Percentiles rank a stretch among this genome's conserved stretches.
Evolutionary conservation across 2,329 filamentous ascomycete species (phyloP).

Genomic region (Epichloe festucae): DNA sequence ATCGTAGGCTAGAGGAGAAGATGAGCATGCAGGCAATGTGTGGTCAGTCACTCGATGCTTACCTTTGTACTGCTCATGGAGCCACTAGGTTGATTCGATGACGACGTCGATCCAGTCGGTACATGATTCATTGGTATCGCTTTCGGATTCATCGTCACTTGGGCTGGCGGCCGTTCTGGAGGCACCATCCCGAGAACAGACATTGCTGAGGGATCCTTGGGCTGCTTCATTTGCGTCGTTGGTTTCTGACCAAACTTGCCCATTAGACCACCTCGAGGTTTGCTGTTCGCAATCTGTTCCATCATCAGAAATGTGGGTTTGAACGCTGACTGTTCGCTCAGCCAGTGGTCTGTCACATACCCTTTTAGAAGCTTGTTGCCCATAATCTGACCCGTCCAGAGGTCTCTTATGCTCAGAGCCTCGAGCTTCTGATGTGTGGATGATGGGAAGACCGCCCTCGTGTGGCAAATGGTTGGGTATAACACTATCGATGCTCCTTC

Average conservation of each 20-base stretch:
- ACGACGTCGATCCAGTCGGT: constrained; percentile 12
- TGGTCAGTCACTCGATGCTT: neutral
- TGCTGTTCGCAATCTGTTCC: constrained; percentile 18
- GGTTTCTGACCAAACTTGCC: constrained; percentile 24
- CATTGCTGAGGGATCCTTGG: constrained; percentile 40
- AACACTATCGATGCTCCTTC: neutral
- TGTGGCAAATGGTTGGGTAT: constrained; percentile 11
- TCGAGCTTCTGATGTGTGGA: constrained; percentile 22
- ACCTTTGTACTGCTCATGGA: constrained; percentile 12
- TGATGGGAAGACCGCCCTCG: constrained; percentile 22
- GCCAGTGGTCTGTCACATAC: constrained; percentile 21
- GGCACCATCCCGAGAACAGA: constrained; percentile 35
- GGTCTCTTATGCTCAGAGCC: constrained; percentile 22
- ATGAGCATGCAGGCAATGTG: neutral
- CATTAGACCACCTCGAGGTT: constrained; percentile 19
- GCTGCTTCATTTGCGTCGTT: constrained; percentile 15
- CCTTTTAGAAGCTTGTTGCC: constrained; percentile 24
- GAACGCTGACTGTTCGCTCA: neutral
- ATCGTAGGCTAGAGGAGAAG: neutral
- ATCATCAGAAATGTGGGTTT: constrained; percentile 13
- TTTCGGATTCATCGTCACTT: constrained; percentile 5
- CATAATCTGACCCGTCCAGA: constrained; percentile 23
- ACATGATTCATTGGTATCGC: constrained; percentile 7
- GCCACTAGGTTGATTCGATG: constrained; percentile 8
- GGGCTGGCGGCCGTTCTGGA: constrained; percentile 28